Conservation (phyloP, 208 protist genomes). For the Acanthamoeba lenticulata region DNA sequence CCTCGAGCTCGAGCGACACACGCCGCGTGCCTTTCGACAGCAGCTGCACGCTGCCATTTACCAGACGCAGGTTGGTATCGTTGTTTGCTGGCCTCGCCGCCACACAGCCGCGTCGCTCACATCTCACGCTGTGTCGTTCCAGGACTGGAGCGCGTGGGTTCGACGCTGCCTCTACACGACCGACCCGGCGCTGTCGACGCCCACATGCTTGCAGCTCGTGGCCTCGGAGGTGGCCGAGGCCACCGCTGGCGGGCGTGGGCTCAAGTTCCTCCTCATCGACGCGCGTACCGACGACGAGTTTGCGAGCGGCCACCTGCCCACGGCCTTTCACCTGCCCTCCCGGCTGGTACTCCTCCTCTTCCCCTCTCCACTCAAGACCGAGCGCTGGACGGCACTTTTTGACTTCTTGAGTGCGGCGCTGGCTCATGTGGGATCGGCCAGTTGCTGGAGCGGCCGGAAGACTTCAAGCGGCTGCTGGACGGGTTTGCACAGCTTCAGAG, state of each 20-base stretch:
- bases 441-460: neutral
- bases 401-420: neutral
- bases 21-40: neutral
- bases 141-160: neutral
- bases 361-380: neutral
- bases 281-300: neutral
- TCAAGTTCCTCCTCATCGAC: conserved; percentile 29
- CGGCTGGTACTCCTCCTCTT: neutral
- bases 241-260: neutral
- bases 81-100: neutral
- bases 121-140: neutral
- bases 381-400: neutral
- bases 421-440: neutral
- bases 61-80: neutral
- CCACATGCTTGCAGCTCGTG: neutral
- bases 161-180: neutral
- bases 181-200: neutral
- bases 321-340: conserved; percentile 32
- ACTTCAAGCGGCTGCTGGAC: conserved; percentile 32
- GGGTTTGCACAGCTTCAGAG: neutral
- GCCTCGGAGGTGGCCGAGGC: neutral
- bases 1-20: neutral
- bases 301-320: neutral
- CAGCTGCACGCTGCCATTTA: conserved; percentile 15
- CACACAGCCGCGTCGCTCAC: no score